Conservation (phyloP, 2,329 filamentous ascomycete species). For the Xylariaceae sp. region DNA sequence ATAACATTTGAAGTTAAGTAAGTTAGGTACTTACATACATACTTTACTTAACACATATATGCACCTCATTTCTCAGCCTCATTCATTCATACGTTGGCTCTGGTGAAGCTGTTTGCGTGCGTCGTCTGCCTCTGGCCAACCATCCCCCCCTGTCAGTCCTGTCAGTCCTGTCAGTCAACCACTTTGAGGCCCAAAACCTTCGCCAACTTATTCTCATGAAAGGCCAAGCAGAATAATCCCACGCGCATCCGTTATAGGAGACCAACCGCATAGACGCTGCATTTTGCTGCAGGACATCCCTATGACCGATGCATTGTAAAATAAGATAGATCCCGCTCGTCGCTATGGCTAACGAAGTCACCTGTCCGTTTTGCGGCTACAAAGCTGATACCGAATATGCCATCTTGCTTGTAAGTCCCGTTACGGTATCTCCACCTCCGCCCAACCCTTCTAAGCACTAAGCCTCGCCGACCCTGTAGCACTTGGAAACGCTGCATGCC, state of each 20-base stretch:
- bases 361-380: slow-evolving; percentile 46
- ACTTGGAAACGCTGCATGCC: slow-evolving; percentile 36
- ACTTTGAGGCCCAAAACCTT: not conserved
- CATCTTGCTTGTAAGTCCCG: slow-evolving; percentile 40
- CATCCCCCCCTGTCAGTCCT: no score
- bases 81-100: not conserved
- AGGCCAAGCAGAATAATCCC: no score
- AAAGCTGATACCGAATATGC: slow-evolving; percentile 39
- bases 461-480: slow-evolving; percentile 26
- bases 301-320: not conserved
- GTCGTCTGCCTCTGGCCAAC: not conserved
- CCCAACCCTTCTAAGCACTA: not conserved
- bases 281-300: not conserved
- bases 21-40: no score
- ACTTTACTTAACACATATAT: no score
- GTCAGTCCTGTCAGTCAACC: not conserved
- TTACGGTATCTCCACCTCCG: not conserved
- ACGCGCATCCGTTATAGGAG: no score
- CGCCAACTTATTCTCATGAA: not conserved
- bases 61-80: not conserved
- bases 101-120: not conserved
- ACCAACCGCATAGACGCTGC: not conserved
- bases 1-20: no score
- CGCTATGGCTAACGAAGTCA: slow-evolving; percentile 13
- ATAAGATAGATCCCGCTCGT: not conserved